A percentile compares a stretch with the other conserved stretches of the same genome.
phyloP scores from a whole-genome alignment of 2,329 filamentous ascomycete genomes.

The Colletotrichum agaves region DNA sequence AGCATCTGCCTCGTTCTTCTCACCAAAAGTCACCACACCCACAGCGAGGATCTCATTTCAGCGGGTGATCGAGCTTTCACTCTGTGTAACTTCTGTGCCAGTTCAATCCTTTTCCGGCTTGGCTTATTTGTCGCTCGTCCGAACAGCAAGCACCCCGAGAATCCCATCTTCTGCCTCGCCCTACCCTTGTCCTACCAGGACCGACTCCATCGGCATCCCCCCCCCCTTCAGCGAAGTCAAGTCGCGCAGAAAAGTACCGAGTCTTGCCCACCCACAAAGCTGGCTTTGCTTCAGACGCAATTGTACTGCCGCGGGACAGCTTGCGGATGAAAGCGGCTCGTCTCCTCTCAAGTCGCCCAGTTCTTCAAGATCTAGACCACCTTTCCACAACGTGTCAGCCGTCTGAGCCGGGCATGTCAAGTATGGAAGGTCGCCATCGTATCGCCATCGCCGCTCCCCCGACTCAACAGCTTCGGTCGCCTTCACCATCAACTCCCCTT shows the following conservation, averaged over 20 bases:
- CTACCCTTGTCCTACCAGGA: not conserved
- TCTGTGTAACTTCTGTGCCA: not conserved
- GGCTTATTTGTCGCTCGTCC: not conserved
- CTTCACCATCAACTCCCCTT: not conserved
- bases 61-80: conserved; percentile 11
- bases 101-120: not conserved
- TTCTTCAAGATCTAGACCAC: not conserved
- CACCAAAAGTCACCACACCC: not conserved
- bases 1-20: not conserved
- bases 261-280: not conserved
- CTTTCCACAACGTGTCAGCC: not conserved
- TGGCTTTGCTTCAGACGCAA: not conserved
- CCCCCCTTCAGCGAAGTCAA: too few species aligned
- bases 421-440: not conserved
- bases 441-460: not conserved
- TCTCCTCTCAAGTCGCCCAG: not conserved
- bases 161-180: conserved; percentile 16
- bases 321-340: conserved; percentile 28
- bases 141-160: not conserved
- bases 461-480: not conserved
- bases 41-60: conserved; percentile 21
- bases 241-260: not conserved
- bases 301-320: conserved; percentile 9
- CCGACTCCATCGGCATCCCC: not conserved
- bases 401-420: not conserved